phyloP scores from a whole-genome alignment of 148 eudicot genomes.

The Mesembryanthemum crystallinum region DNA sequence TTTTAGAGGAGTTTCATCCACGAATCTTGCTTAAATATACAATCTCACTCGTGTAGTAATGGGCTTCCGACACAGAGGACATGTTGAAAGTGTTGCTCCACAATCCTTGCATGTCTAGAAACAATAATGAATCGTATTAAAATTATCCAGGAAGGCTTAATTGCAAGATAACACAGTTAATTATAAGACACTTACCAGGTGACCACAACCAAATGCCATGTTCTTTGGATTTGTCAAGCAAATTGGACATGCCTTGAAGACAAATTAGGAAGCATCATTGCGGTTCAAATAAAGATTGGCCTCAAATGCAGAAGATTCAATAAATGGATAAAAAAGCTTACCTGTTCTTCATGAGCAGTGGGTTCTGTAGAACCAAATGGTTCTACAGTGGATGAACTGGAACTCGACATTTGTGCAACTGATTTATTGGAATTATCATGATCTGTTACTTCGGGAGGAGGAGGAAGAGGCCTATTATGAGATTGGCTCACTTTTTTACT shows the following conservation, averaged over 20 bases:
- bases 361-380: constrained; percentile 18
- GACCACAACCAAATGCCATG: constrained; percentile 92
- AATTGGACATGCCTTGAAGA: constrained; percentile 64
- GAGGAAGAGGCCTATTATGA: constrained; percentile 50
- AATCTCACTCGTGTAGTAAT: constrained; percentile 55
- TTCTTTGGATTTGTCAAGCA: constrained; percentile 70
- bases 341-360: constrained; percentile 44
- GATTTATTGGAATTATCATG: constrained; percentile 48
- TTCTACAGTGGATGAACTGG: constrained; percentile 36
- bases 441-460: constrained; percentile 56
- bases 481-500: constrained; percentile 25
- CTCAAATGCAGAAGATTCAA: not conserved
- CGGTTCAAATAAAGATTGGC: not conserved
- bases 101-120: constrained; percentile 72
- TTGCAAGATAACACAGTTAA: not conserved
- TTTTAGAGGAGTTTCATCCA: not conserved
- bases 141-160: not conserved
- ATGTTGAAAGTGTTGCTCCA: constrained; percentile 48
- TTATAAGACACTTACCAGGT: constrained; percentile 50
- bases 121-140: not conserved
- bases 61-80: constrained; percentile 63
- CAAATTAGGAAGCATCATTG: not conserved
- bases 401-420: constrained; percentile 23
- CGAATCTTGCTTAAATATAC: constrained; percentile 35
- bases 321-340: constrained; percentile 4